These are phyloP conservation scores for Daldinia sp. DNA, from an alignment of 2,329 filamentous ascomycete genomes.

Conservation along the genomic window DNA sequence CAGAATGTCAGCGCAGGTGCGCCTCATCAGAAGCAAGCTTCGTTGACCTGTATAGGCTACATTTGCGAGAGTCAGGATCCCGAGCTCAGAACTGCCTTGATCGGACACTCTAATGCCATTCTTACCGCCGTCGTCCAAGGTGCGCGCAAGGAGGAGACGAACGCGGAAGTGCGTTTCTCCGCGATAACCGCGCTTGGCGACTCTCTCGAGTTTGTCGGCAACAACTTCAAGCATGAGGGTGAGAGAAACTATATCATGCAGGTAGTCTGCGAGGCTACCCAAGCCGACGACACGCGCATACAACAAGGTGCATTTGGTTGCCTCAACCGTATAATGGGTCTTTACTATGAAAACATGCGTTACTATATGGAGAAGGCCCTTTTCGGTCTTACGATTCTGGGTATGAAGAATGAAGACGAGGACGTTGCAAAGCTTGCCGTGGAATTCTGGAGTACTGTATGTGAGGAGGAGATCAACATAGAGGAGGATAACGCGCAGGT, in stretches of 20 bases:
- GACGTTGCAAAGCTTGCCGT: constrained; percentile 98
- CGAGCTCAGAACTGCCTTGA: constrained; percentile 81
- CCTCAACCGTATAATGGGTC: constrained; percentile 96
- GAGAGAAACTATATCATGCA: constrained; percentile 99
- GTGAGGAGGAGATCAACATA: constrained; percentile 97
- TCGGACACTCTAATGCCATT: constrained; percentile 94
- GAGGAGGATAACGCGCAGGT: constrained; percentile 94
- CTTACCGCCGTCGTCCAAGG: constrained; percentile 97
- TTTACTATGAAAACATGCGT: constrained; percentile 99
- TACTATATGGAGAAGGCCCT: constrained; percentile 99
- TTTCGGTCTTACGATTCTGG: constrained; percentile 95
- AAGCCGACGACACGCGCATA: constrained; percentile 88
- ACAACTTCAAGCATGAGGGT: constrained; percentile 99
- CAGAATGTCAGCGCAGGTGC: constrained; percentile 89
- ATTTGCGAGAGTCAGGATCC: constrained; percentile 95
- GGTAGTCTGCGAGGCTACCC: constrained; percentile 98
- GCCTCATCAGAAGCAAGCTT: constrained; percentile 92
- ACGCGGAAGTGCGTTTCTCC: constrained; percentile 87
- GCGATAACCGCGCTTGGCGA: constrained; percentile 95
- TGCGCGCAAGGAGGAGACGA: constrained; percentile 94
- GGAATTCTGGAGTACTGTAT: constrained; percentile 99
- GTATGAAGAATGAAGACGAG: constrained; percentile 98
- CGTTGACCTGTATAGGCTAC: constrained; percentile 95
- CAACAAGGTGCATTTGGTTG: constrained; percentile 97
- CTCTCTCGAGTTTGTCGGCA: constrained; percentile 95